Conservation (phyloP, 371 early-diverging fungal genomes). For the Mortierella sp. region DNA sequence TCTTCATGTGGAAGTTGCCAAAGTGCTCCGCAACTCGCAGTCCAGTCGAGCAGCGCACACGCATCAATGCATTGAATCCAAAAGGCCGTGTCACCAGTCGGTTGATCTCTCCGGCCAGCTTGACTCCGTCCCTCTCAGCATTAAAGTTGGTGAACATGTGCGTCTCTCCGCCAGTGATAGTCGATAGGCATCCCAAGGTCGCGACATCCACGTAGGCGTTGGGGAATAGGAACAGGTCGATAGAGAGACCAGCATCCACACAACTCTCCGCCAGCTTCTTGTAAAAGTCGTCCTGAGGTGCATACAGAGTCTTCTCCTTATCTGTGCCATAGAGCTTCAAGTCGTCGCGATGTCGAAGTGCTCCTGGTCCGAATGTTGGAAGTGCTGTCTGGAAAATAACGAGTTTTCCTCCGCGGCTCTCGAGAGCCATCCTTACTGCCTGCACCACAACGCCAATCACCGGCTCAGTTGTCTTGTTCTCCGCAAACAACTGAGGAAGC, state of each 20-base stretch:
- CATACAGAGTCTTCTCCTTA: constrained; percentile 88
- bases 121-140: constrained; percentile 70
- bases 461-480: constrained; percentile 77
- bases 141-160: constrained; percentile 86
- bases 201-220: constrained; percentile 91
- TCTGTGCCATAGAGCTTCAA: constrained; percentile 88
- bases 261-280: constrained; percentile 83
- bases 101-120: constrained; percentile 77
- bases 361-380: constrained; percentile 90
- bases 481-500: constrained; percentile 85
- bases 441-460: constrained; percentile 89
- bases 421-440: constrained; percentile 81
- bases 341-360: constrained; percentile 89
- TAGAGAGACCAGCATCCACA: constrained; percentile 84
- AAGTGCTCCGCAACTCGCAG: constrained; percentile 86
- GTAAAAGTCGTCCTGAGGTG: constrained; percentile 91
- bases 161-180: constrained; percentile 90
- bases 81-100: constrained; percentile 81
- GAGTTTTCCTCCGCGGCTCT: constrained; percentile 88
- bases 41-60: constrained; percentile 92
- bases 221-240: constrained; percentile 93
- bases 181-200: constrained; percentile 79
- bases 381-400: constrained; percentile 85
- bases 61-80: constrained; percentile 90
- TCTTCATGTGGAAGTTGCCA: constrained; percentile 95